A percentile compares a stretch with the other conserved stretches of the same genome.
Evolutionary conservation across 768 basidiomycete species (phyloP).

Genomic region (button mushroom (Agaricus bisporus)): DNA sequence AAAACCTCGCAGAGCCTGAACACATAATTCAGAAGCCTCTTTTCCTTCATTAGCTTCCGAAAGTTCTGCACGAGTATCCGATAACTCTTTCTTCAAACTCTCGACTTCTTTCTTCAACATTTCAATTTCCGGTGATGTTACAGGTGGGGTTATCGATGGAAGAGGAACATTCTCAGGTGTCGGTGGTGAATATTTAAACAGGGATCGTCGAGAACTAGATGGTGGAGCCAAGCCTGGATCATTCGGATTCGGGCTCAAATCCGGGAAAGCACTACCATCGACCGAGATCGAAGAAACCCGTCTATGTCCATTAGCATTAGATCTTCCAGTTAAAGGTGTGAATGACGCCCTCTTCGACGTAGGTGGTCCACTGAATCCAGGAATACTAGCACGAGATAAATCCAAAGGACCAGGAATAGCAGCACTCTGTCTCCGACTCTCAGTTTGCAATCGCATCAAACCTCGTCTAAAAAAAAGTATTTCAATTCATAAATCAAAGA

Average conservation of each 20-base stretch:
- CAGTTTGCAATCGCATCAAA: slow-evolving; percentile 80
- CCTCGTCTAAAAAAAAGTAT: slow-evolving; percentile 57
- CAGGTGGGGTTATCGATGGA: slow-evolving; percentile 40
- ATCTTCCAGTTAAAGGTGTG: slow-evolving; percentile 57
- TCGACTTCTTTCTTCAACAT: slow-evolving; percentile 55
- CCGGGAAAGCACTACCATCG: slow-evolving; percentile 33
- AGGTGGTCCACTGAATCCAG: slow-evolving; percentile 35
- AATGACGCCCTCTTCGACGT: slow-evolving; percentile 73
- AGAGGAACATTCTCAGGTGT: slow-evolving; percentile 24
- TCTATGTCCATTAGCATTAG: slow-evolving; percentile 41
- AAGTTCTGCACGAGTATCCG: slow-evolving; percentile 24
- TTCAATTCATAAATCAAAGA: not conserved
- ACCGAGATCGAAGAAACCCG: slow-evolving; percentile 75
- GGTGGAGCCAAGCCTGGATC: slow-evolving; percentile 15
- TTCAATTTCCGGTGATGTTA: slow-evolving; percentile 51
- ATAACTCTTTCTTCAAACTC: slow-evolving; percentile 51
- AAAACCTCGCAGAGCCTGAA: slow-evolving; percentile 76
- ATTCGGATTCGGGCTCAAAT: slow-evolving; percentile 29
- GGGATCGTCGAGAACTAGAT: slow-evolving; percentile 32
- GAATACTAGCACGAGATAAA: slow-evolving; percentile 38
- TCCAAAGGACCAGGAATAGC: slow-evolving; percentile 42
- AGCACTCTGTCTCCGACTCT: slow-evolving; percentile 60
- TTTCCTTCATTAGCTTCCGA: slow-evolving; percentile 76
- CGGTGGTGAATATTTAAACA: slow-evolving; percentile 46
- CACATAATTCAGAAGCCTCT: slow-evolving; percentile 83